Conservation (phyloP, 2,329 filamentous ascomycete genomes). For the Truncatella angustata region DNA sequence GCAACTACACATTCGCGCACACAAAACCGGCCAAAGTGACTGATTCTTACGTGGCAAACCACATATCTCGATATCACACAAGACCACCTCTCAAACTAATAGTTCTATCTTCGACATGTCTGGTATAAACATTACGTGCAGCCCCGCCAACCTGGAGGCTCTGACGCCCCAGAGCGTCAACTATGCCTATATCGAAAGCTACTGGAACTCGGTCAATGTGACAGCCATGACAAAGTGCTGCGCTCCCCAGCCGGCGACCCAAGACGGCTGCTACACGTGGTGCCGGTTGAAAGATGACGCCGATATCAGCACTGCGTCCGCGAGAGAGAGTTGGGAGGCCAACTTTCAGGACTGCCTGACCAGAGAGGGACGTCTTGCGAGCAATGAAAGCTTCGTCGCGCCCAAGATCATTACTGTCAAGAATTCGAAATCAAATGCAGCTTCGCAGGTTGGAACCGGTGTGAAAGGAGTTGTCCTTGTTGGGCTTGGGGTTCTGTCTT, state of each 20-base stretch:
- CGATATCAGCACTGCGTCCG: not conserved
- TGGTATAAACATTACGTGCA: constrained; percentile 3
- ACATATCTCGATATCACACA: not conserved
- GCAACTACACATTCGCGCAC: not conserved
- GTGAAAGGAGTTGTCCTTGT: not conserved
- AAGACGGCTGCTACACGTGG: constrained; percentile 6
- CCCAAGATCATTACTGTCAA: not conserved
- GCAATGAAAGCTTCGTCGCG: constrained; percentile 3
- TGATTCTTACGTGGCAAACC: not conserved
- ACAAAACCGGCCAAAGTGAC: not conserved
- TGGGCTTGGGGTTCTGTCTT: not conserved
- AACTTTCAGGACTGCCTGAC: constrained; percentile 1
- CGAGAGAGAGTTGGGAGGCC: not conserved
- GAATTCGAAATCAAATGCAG: not conserved
- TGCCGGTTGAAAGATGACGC: not conserved
- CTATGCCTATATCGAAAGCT: constrained; percentile 1
- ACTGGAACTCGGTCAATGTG: constrained; percentile 3
- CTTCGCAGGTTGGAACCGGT: not conserved
- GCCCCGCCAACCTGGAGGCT: not conserved
- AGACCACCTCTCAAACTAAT: not conserved
- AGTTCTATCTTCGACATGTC: not conserved
- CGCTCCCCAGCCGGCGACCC: not conserved
- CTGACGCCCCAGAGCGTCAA: not conserved
- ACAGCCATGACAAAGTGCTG: constrained; percentile 5
- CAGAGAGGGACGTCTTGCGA: constrained; percentile 1